Percentiles rank a stretch among this genome's conserved stretches.
Evolutionary conservation across 805 yeast species (phyloP).

Genomic region (Saccharomycopsis sp.): DNA sequence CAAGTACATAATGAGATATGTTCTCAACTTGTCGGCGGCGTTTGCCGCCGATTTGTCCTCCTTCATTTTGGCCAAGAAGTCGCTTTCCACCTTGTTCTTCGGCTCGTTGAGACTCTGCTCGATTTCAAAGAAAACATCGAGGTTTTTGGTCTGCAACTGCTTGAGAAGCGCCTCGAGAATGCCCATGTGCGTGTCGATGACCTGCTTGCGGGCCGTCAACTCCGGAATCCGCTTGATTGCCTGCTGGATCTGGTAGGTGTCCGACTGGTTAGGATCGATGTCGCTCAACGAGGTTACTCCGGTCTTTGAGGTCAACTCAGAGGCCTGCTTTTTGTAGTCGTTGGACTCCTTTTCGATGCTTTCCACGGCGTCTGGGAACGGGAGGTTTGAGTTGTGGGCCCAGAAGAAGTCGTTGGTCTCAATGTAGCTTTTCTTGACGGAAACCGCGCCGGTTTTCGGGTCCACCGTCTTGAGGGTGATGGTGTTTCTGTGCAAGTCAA

Average conservation of each 20-base stretch:
- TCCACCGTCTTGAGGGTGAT: conserved; percentile 46
- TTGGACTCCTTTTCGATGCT: conserved; percentile 82
- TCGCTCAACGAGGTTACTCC: conserved; percentile 69
- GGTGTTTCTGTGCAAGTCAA: conserved; percentile 74
- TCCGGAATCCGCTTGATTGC: conserved; percentile 93
- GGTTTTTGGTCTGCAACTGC: conserved; percentile 76
- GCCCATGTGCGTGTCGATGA: conserved; percentile 95
- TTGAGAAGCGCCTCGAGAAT: conserved; percentile 78
- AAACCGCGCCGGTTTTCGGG: conserved; percentile 32
- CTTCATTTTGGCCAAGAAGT: conserved; percentile 53
- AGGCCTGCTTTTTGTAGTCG: conserved; percentile 79
- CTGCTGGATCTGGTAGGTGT: conserved; percentile 61
- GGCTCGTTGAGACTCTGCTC: conserved; percentile 75
- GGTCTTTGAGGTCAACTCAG: conserved; percentile 72
- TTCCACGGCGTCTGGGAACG: conserved; percentile 99
- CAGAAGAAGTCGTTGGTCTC: conserved; percentile 95
- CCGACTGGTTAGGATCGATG: conserved; percentile 44
- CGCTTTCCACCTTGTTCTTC: conserved; percentile 38
- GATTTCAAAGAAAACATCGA: conserved; percentile 89
- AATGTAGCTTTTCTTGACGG: conserved; percentile 66
- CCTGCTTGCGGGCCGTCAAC: conserved; percentile 76
- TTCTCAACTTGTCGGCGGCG: conserved; percentile 71
- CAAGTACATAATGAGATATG: conserved; percentile 74
- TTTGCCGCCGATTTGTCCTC: conserved; percentile 47
- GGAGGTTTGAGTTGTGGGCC: conserved; percentile 74